These are phyloP conservation scores for Apiospora malaysiana DNA, from an alignment of 2,329 filamentous ascomycete species.

Conservation along the genomic window DNA sequence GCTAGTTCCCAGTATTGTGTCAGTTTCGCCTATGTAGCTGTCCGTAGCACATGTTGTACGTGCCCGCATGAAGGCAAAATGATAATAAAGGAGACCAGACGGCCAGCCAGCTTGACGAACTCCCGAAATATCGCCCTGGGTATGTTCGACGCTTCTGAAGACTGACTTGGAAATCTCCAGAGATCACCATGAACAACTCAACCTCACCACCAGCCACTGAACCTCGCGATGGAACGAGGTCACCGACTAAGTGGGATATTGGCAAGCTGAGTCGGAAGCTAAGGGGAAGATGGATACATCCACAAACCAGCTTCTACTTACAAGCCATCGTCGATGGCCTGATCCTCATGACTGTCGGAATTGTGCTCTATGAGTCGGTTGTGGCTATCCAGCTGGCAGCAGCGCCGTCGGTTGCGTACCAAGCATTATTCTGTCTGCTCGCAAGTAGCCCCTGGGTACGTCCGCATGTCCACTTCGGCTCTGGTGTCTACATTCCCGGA, in stretches of 20 bases:
- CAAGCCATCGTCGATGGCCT: constrained; percentile 6
- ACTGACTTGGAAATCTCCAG: neutral
- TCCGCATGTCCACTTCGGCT: neutral
- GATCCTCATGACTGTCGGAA: neutral
- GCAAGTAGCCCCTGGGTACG: neutral
- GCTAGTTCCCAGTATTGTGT: constrained; percentile 10
- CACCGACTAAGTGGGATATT: neutral
- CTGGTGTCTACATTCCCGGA: too few relatives aligned
- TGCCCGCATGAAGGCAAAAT: neutral
- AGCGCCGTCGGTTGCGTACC: too few relatives aligned
- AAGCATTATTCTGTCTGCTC: neutral
- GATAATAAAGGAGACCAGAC: constrained; percentile 9
- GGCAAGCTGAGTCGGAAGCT: constrained; percentile 2
- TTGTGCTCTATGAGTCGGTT: neutral
- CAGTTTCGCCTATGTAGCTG: constrained; percentile 2
- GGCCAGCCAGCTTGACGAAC: neutral
- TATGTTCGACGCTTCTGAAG: neutral
- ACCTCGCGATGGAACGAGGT: neutral
- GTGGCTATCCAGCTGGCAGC: neutral
- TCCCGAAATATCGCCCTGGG: neutral
- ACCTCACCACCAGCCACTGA: neutral
- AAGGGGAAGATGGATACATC: constrained; percentile 4
- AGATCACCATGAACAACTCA: neutral
- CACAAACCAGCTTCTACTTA: constrained; percentile 16
- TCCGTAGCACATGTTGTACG: neutral